These are phyloP conservation scores for Calonectria pseudoturangicola DNA, from an alignment of 2,329 filamentous ascomycete species.

Conservation along the genomic window DNA sequence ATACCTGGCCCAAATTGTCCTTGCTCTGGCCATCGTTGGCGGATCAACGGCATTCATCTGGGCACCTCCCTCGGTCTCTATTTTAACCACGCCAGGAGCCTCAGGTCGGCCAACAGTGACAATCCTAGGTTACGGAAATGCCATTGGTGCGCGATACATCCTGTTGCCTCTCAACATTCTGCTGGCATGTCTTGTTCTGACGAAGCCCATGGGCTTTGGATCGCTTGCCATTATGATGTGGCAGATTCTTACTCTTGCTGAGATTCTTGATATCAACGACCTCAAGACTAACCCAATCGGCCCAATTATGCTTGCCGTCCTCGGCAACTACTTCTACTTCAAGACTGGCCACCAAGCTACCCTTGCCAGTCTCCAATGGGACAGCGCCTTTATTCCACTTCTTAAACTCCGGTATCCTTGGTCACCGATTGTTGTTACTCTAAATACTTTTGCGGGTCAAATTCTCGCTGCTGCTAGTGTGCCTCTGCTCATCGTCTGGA, in stretches of 20 bases:
- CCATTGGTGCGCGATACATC: conserved; percentile 93
- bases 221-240: conserved; percentile 88
- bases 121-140: conserved; percentile 93
- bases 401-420: conserved; percentile 90
- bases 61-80: conserved; percentile 88
- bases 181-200: conserved; percentile 84
- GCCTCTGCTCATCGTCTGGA: conserved; percentile 91
- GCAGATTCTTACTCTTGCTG: conserved; percentile 88
- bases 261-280: conserved; percentile 77
- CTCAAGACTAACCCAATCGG: conserved; percentile 84
- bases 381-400: conserved; percentile 93
- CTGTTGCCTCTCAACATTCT: conserved; percentile 87
- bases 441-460: conserved; percentile 94
- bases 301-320: conserved; percentile 87
- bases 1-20: conserved; percentile 85
- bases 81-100: conserved; percentile 72
- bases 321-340: conserved; percentile 97
- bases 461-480: conserved; percentile 88
- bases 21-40: conserved; percentile 87
- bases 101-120: conserved; percentile 76
- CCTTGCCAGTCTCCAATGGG: conserved; percentile 94
- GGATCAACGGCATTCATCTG: conserved; percentile 91
- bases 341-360: conserved; percentile 97
- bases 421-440: conserved; percentile 85
- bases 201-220: conserved; percentile 95